These are phyloP conservation scores for Myxozyma nipponensis DNA, from an alignment of 805 yeast genomes.

Conservation along the genomic window DNA sequence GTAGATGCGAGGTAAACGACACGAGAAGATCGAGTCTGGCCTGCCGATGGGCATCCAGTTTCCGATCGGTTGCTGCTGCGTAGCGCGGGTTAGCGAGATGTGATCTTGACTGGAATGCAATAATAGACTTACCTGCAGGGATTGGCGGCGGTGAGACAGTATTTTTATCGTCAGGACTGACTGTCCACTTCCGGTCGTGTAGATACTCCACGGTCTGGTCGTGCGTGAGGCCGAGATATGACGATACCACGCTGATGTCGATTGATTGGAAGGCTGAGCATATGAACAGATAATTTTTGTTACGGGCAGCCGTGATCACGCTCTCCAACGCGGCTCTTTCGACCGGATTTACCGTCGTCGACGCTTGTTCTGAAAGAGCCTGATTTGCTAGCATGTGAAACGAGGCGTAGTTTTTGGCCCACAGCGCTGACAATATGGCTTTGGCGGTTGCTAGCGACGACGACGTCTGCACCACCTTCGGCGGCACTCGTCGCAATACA, in stretches of 20 bases:
- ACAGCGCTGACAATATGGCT: not conserved
- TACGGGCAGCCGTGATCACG: conserved; percentile 4
- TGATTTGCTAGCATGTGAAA: not conserved
- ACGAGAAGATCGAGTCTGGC: conserved; percentile 1
- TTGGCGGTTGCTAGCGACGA: not conserved
- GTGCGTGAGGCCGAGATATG: conserved; percentile 6
- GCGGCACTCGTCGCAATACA: not conserved
- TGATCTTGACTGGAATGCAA: no score
- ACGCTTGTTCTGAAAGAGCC: not conserved
- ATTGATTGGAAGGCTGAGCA: conserved; percentile 3
- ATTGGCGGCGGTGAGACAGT: not conserved
- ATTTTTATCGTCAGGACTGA: not conserved
- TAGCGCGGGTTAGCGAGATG: no score
- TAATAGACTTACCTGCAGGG: not conserved
- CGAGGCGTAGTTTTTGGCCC: not conserved
- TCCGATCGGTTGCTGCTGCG: not conserved
- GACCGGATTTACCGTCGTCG: not conserved
- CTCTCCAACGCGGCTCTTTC: not conserved
- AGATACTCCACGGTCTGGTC: not conserved
- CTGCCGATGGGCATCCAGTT: not conserved
- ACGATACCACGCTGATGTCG: not conserved
- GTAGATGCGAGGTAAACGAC: conserved; percentile 4
- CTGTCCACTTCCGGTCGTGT: conserved; percentile 2
- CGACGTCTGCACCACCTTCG: not conserved
- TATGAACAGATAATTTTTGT: conserved; percentile 3